phyloP scores from a whole-genome alignment of 352 stramenopile genomes.

The Phytophthora sp. region DNA sequence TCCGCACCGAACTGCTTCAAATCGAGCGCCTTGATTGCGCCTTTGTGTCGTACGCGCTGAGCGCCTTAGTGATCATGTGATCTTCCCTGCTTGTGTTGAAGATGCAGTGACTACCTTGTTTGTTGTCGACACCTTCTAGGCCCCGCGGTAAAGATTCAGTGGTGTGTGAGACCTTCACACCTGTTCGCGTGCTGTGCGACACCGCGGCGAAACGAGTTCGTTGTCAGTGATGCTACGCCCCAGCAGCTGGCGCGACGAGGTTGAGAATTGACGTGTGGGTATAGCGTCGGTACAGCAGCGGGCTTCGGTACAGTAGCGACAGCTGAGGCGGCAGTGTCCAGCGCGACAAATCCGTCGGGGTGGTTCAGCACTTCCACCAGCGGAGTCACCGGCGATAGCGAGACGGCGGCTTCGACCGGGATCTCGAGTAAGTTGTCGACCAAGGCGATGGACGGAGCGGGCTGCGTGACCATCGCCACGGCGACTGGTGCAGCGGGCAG shows the following conservation, averaged over 20 bases:
- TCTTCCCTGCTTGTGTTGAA: constrained; percentile 10
- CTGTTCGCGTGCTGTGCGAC: constrained; percentile 22
- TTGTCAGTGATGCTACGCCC: constrained; percentile 9
- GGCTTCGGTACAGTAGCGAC: not conserved
- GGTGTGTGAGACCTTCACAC: not conserved
- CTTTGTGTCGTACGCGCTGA: not conserved
- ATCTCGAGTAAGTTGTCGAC: constrained; percentile 9
- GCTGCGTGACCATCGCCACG: too few relatives aligned
- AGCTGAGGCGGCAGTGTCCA: not conserved
- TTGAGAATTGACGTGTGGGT: constrained; percentile 37
- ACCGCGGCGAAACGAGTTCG: constrained; percentile 29
- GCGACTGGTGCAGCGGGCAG: too few relatives aligned
- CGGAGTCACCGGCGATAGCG: not conserved
- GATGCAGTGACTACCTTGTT: constrained; percentile 14
- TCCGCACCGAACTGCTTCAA: constrained; percentile 3
- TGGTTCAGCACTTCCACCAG: not conserved
- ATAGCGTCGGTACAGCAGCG: constrained; percentile 11
- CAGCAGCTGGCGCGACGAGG: constrained; percentile 24
- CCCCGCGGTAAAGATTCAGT: constrained; percentile 19
- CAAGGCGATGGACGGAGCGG: not conserved
- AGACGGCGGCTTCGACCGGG: not conserved
- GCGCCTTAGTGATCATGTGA: not conserved
- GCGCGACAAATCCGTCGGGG: not conserved
- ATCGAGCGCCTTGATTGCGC: not conserved
- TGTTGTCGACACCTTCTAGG: constrained; percentile 23